phyloP scores from a whole-genome alignment of 768 basidiomycete species.

The Russula virescens region DNA sequence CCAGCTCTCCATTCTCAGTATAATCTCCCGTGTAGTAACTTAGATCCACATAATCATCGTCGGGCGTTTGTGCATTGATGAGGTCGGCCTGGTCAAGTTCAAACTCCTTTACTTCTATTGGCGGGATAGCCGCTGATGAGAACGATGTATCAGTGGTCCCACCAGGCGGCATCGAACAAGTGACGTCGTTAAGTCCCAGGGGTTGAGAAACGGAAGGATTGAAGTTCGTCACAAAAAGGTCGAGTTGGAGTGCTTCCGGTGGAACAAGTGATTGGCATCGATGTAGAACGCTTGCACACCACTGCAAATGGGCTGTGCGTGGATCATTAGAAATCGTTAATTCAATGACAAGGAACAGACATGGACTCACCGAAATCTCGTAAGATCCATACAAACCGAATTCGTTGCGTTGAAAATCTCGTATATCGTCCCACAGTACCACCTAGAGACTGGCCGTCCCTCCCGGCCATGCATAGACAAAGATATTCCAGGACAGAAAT shows the following conservation, averaged over 20 bases:
- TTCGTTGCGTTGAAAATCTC: constrained; percentile 41
- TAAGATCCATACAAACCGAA: constrained; percentile 73
- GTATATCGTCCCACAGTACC: constrained; percentile 38
- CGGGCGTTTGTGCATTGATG: background rate
- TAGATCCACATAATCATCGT: constrained; percentile 37
- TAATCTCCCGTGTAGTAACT: constrained; percentile 38
- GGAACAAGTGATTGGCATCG: constrained; percentile 54
- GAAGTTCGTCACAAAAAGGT: constrained; percentile 69
- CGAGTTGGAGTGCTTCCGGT: constrained; percentile 46
- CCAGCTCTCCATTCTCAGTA: constrained; percentile 33
- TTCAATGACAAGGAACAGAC: background rate
- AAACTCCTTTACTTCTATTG: constrained; percentile 3
- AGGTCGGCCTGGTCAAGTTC: constrained; percentile 9
- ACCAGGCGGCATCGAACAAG: background rate
- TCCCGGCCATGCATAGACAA: constrained; percentile 50
- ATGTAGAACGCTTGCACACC: constrained; percentile 65
- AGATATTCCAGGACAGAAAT: constrained; percentile 59
- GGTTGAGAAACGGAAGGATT: constrained; percentile 23
- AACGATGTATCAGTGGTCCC: background rate
- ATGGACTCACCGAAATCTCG: constrained; percentile 61
- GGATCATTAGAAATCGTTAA: background rate
- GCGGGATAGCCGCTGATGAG: background rate
- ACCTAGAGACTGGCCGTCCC: constrained; percentile 46
- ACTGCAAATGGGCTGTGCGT: constrained; percentile 60
- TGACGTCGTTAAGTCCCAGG: background rate